Base-by-base conservation (phyloP, 345 rosid species). In the Laguncularia racemosa region DNA sequence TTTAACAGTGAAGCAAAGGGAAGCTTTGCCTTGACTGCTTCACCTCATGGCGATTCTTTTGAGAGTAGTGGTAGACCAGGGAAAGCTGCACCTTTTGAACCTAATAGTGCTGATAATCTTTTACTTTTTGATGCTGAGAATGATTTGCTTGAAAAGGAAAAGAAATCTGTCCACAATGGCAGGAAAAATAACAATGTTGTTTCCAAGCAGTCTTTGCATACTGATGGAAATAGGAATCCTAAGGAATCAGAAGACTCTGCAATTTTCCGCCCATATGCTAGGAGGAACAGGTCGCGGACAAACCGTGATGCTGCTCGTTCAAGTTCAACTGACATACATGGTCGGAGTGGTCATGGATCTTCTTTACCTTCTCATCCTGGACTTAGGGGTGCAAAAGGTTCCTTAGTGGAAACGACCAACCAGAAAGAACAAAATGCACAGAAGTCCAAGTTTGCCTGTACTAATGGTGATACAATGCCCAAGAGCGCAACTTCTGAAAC, bases 241-340 rank as follows among this genome's bases (percentile, higher is more conserved):
- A 95, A 81, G 82, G 97, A 90, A 59, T 71, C 86, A 20, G 99
- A 95, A 78, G 99, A 95, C 81, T 95, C 99, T 62, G 96, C 95
- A 57, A 88, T 90, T 74, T 79, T 90, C 62, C 97, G 95, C 44
- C 96, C 99, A 7, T 95, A 95, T 79, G 93, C 93, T 71, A 80
- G 99, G 65, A 88, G 99, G 75, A 82, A 95, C 60, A 80, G 99
- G 79, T 85, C 96, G 44, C 80, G 81, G 75, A 76, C 79, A 54
- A 95, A 78, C 63, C 89, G 93, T 63, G 97, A 91, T 72, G 79
- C 81, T 65, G 84, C 83, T 57, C 83, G 91, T 66, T 83, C 91
- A 59, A 78, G 85, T 75, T 85, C 96, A 45, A 74, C 75, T 33
- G 99, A 88, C 68, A 55, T 81, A 57, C 95, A 84, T 64, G 73